phyloP scores from a whole-genome alignment of 768 basidiomycete species.

The Hemileccinum impolitum region DNA sequence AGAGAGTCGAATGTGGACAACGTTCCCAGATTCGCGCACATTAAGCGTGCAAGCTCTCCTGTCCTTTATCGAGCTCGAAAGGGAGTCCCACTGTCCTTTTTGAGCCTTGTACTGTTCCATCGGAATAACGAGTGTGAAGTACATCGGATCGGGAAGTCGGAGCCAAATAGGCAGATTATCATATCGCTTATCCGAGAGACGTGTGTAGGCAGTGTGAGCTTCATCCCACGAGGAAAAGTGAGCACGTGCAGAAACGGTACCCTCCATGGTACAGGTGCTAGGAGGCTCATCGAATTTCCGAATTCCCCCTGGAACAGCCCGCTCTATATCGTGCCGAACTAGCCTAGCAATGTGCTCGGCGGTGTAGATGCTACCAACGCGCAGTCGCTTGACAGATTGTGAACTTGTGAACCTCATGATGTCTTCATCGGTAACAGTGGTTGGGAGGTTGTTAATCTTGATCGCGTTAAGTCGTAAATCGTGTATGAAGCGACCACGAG shows the following conservation, averaged over 20 bases:
- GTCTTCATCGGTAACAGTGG: constrained; percentile 18
- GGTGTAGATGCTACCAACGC: constrained; percentile 19
- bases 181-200: constrained; percentile 34
- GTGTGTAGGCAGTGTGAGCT: constrained; percentile 39
- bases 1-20: constrained; percentile 41
- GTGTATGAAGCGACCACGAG: constrained; percentile 27
- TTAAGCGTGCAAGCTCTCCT: constrained; percentile 35
- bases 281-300: constrained; percentile 27
- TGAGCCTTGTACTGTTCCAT: constrained; percentile 50
- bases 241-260: constrained; percentile 36
- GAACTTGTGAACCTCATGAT: constrained; percentile 33
- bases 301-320: constrained; percentile 15
- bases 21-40: constrained; percentile 23
- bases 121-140: constrained; percentile 49
- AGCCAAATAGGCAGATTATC: constrained; percentile 36
- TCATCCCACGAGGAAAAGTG: constrained; percentile 49
- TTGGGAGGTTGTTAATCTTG: constrained; percentile 43
- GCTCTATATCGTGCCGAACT: constrained; percentile 26
- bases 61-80: constrained; percentile 36
- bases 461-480: constrained; percentile 34
- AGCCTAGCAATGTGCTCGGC: constrained; percentile 17
- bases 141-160: constrained; percentile 45
- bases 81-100: constrained; percentile 44
- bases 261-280: constrained; percentile 23
- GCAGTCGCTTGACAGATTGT: constrained; percentile 21